phyloP scores from a whole-genome alignment of 2,329 filamentous ascomycete genomes.

The Lasiodiplodia sp. region DNA sequence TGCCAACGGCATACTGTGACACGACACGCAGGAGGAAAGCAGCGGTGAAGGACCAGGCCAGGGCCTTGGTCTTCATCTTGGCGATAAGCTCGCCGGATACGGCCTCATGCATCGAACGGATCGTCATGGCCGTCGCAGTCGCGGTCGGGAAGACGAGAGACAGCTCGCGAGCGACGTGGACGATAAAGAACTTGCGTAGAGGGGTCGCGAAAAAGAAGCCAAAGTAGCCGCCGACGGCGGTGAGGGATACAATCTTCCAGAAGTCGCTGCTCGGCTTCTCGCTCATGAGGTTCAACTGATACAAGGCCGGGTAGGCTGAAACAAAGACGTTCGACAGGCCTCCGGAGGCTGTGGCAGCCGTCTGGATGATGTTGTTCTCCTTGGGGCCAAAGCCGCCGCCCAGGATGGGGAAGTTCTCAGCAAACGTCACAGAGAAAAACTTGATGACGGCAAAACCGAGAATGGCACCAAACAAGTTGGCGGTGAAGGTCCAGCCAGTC shows the following conservation, averaged over 20 bases:
- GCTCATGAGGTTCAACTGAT: conserved; percentile 61
- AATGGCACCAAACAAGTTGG: conserved; percentile 54
- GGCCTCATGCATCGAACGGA: conserved; percentile 68
- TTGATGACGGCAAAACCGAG: conserved; percentile 67
- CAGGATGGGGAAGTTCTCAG: conserved; percentile 58
- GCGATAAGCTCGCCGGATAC: conserved; percentile 60
- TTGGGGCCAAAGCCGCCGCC: conserved; percentile 65
- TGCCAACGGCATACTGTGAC: conserved; percentile 66
- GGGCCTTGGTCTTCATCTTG: conserved; percentile 64
- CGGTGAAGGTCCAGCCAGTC: conserved; percentile 54
- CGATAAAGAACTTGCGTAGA: conserved; percentile 72
- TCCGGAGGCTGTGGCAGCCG: conserved; percentile 66
- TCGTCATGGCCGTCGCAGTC: conserved; percentile 67
- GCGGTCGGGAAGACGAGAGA: conserved; percentile 67
- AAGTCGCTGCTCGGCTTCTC: conserved; percentile 63
- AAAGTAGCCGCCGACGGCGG: conserved; percentile 69
- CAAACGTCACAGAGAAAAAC: conserved; percentile 58
- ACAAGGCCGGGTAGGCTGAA: conserved; percentile 67
- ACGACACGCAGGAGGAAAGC: conserved; percentile 63
- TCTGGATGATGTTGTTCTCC: conserved; percentile 69
- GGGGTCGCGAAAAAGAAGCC: conserved; percentile 63
- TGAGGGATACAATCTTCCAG: conserved; percentile 65
- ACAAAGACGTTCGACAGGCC: conserved; percentile 66
- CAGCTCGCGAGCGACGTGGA: conserved; percentile 68
- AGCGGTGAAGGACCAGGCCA: conserved; percentile 59